These are phyloP conservation scores for Geotrichum cucujoidarum DNA, from an alignment of 1,139 yeast species.

Conservation along the genomic window DNA sequence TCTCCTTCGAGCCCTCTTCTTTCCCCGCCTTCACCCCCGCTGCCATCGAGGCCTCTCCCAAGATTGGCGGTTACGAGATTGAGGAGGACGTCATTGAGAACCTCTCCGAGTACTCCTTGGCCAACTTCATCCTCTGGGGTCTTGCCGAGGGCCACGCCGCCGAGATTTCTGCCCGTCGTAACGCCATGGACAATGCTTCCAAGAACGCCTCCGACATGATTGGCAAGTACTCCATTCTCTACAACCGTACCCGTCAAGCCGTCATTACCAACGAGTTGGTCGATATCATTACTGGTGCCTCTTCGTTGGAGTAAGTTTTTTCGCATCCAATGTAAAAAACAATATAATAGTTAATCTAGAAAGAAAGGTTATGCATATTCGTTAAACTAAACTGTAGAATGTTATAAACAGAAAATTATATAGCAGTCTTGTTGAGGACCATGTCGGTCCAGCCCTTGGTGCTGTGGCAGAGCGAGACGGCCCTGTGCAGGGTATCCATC, in stretches of 20 bases:
- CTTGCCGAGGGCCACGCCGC: slow-evolving; percentile 98
- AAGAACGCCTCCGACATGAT: slow-evolving; percentile 99
- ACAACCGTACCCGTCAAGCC: slow-evolving; percentile 99
- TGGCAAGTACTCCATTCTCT: slow-evolving; percentile 87
- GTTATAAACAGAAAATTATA: too few relatives aligned
- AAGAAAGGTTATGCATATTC: not conserved
- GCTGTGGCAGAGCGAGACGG: slow-evolving; percentile 30
- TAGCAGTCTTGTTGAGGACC: slow-evolving; percentile 23
- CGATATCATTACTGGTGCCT: slow-evolving; percentile 99
- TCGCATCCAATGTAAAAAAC: not conserved
- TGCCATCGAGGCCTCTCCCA: slow-evolving; percentile 81
- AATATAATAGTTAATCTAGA: slow-evolving; percentile 4
- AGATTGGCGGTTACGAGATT: slow-evolving; percentile 73
- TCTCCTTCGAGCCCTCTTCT: slow-evolving; percentile 79
- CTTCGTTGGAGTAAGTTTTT: slow-evolving; percentile 74
- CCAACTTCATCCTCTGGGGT: slow-evolving; percentile 86
- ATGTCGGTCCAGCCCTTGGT: slow-evolving; percentile 34
- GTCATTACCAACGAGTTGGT: slow-evolving; percentile 99
- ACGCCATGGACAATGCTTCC: slow-evolving; percentile 99
- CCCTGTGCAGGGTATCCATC: slow-evolving; percentile 40
- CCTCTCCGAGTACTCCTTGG: slow-evolving; percentile 79
- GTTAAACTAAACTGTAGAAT: not conserved
- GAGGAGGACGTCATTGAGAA: slow-evolving; percentile 57
- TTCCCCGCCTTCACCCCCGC: slow-evolving; percentile 64
- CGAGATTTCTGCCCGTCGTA: slow-evolving; percentile 97